Evolutionary conservation across 805 yeast species (phyloP).

Genomic region (Maudiozyma pseudohumilis): DNA sequence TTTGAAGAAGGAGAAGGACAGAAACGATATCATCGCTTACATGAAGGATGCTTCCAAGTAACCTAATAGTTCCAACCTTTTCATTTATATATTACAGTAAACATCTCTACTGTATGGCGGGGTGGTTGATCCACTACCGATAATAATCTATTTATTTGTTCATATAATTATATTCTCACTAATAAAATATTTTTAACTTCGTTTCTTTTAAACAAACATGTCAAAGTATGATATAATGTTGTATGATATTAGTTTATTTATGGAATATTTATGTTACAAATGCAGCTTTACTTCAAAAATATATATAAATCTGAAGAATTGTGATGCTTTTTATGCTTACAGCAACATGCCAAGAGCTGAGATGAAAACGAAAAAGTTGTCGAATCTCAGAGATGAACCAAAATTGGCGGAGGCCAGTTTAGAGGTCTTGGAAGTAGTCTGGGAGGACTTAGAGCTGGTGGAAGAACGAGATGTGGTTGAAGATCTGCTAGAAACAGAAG

Average conservation of each 20-base stretch:
- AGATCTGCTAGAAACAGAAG: background rate
- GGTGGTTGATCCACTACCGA: background rate
- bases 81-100: background rate
- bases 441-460: background rate
- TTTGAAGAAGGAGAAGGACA: constrained; percentile 97
- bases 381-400: background rate
- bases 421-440: background rate
- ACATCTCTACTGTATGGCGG: background rate
- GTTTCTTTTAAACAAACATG: background rate
- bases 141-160: background rate
- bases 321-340: too few species aligned
- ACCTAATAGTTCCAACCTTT: constrained; percentile 3
- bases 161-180: background rate
- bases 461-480: background rate
- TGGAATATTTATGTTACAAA: background rate
- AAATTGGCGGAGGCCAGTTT: background rate
- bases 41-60: constrained; percentile 47
- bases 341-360: background rate
- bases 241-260: background rate
- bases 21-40: constrained; percentile 93
- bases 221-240: background rate
- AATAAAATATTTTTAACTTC: background rate
- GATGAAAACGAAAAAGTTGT: background rate
- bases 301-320: background rate
- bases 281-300: background rate